phyloP scores from a whole-genome alignment of 2,329 filamentous ascomycete species.

The Hypoxylon sp. region DNA sequence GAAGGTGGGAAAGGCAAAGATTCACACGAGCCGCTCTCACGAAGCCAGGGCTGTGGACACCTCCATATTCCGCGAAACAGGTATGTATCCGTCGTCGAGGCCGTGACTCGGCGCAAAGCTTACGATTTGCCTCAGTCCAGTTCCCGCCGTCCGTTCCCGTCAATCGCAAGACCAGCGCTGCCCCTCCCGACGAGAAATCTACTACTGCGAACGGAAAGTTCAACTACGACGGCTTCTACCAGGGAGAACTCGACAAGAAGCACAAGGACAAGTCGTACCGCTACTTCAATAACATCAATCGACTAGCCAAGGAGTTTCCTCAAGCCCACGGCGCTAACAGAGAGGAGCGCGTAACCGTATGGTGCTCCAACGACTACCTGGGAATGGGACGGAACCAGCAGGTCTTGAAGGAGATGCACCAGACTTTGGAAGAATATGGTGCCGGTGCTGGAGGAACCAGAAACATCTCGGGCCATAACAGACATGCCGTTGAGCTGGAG shows the following conservation, averaged over 20 bases:
- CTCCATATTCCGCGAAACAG: conserved; percentile 59
- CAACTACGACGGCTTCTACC: conserved; percentile 91
- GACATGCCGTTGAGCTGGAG: conserved; percentile 88
- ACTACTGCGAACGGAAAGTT: conserved; percentile 65
- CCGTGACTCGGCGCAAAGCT: conserved; percentile 18
- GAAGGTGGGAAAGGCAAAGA: conserved; percentile 69
- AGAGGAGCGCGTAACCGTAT: conserved; percentile 91
- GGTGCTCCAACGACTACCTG: conserved; percentile 99
- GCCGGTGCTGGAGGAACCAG: conserved; percentile 94
- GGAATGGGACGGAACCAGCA: conserved; percentile 94
- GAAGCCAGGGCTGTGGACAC: conserved; percentile 80
- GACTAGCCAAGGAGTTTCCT: conserved; percentile 93
- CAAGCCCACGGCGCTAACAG: conserved; percentile 87
- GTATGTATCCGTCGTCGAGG: conserved; percentile 47
- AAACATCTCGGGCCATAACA: conserved; percentile 98
- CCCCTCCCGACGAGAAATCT: conserved; percentile 38
- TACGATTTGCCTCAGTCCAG: conserved; percentile 43
- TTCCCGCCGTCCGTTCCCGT: conserved; percentile 46
- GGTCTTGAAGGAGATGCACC: conserved; percentile 90
- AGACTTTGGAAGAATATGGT: conserved; percentile 92
- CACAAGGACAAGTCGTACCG: conserved; percentile 99
- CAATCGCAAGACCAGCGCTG: conserved; percentile 43
- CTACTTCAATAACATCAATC: conserved; percentile 99
- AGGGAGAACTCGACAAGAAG: conserved; percentile 92
- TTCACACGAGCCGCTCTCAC: conserved; percentile 82